phyloP scores from a whole-genome alignment of 148 eudicot genomes.

The Gaultheria prostrata region DNA sequence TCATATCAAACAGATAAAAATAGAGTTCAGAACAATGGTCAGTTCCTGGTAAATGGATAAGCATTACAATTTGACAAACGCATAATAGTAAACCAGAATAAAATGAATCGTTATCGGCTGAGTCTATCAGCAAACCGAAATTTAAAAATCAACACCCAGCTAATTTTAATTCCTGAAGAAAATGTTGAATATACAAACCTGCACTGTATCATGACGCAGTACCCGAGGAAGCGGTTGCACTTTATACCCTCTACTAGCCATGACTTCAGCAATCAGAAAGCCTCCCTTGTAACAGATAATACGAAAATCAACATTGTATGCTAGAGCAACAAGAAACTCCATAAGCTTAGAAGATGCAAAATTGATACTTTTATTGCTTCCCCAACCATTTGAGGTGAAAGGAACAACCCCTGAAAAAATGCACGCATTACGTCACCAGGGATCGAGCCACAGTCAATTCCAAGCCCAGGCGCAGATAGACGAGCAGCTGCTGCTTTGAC shows the following conservation, averaged over 20 bases:
- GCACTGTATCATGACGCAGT: constrained; percentile 82
- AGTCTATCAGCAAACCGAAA: neutral
- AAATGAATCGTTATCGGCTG: neutral
- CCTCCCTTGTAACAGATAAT: constrained; percentile 54
- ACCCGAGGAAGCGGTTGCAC: constrained; percentile 86
- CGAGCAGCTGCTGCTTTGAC: constrained; percentile 96
- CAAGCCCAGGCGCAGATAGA: constrained; percentile 95
- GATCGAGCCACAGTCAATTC: constrained; percentile 89
- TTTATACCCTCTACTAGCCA: constrained; percentile 71
- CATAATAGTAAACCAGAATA: neutral
- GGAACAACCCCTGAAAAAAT: constrained; percentile 84
- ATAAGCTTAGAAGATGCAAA: constrained; percentile 1
- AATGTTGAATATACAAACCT: constrained; percentile 38
- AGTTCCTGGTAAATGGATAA: neutral
- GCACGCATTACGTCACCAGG: constrained; percentile 87
- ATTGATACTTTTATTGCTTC: constrained; percentile 79
- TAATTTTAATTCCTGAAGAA: neutral
- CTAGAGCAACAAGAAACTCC: neutral
- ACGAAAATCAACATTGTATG: neutral
- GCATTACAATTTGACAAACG: neutral
- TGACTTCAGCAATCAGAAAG: constrained; percentile 86
- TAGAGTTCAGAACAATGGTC: neutral
- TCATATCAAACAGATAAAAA: neutral
- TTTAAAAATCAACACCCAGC: neutral
- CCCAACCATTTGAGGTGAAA: constrained; percentile 98